Base-by-base conservation (phyloP, 768 basidiomycete genomes). In the Collybia mongolica region DNA sequence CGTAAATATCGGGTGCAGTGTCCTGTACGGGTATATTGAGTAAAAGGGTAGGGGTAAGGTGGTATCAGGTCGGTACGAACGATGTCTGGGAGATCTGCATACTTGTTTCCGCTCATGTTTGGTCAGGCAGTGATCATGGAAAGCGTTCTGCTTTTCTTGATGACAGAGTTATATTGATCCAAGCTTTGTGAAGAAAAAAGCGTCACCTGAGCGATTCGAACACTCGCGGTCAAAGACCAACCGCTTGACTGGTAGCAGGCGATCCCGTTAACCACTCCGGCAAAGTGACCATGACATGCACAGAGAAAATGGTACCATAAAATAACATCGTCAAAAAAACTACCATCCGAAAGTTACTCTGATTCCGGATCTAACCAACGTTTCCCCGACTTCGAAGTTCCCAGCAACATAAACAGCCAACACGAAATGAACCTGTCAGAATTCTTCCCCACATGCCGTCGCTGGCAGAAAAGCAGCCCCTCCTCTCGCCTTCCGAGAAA, bases 261-360 rank as follows among this genome's bases (percentile, higher is more conserved):
- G 79, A 83, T 82, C 81, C 82, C 82, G 83, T 88, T 90, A 89
- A 90, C 88, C 88, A 90, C 88, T 90, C 88, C 87, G 88, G 88
- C 87, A 90, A 90, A 88, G 88, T 88, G 85, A 87, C 85, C 28
- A 55, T 53, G 39, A 26, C 15, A 32, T 32, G 32, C 14, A 2
- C 17, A 2, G 9, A 23, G 39, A 29, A 17, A 9, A 23, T 40
- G 14, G 38, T n/a, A n/a, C n/a, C n/a, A n/a, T n/a, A n/a, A n/a
- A n/a, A n/a, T n/a, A n/a, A n/a, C n/a, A n/a, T n/a, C n/a, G n/a
- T n/a, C n/a, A n/a, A n/a, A n/a, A n/a, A n/a, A n/a, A n/a, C n/a
- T n/a, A n/a, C n/a, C n/a, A n/a, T n/a, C n/a, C n/a, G n/a, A n/a
- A n/a, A n/a, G n/a, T n/a, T n/a, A n/a, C n/a, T n/a, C n/a, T n/a